Percentiles rank a stretch among this genome's conserved stretches.
Conservation (phyloP, 345 rosid species). For the Ricinus communis region DNA sequence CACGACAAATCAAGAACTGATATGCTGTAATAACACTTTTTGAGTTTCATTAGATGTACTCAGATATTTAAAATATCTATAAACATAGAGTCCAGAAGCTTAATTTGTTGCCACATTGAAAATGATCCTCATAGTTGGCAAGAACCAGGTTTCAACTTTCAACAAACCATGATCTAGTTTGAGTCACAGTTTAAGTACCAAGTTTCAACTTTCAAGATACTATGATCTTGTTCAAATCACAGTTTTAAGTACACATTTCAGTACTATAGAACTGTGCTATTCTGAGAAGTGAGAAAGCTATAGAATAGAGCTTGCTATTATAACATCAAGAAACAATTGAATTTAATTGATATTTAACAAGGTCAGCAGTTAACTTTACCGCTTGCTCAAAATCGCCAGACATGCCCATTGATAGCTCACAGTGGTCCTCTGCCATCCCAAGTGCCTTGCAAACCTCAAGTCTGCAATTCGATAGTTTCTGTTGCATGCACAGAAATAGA, state of each 20-base stretch:
- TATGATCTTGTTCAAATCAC: too few species aligned
- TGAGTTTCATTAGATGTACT: too few species aligned
- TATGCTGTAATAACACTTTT: too few species aligned
- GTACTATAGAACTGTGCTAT: background rate
- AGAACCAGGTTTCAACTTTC: too few species aligned
- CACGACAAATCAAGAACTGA: too few species aligned
- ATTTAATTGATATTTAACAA: background rate
- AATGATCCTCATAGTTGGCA: too few species aligned
- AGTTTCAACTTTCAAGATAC: too few species aligned
- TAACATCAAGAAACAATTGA: background rate
- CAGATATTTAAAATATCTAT: too few species aligned
- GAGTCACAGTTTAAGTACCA: background rate
- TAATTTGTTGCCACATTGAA: too few species aligned
- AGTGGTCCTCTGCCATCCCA: conserved; percentile 60
- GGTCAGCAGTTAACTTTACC: conserved; percentile 30
- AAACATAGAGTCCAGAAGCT: too few species aligned
- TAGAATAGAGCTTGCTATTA: too few species aligned
- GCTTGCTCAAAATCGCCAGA: conserved; percentile 91
- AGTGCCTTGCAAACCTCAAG: conserved; percentile 79
- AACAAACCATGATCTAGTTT: too few species aligned
- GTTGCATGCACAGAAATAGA: conserved; percentile 16
- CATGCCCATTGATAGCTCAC: conserved; percentile 97
- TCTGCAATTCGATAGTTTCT: conserved; percentile 72
- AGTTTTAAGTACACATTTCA: background rate
- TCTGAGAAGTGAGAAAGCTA: background rate